These are phyloP conservation scores for Suhomyces terraborum DNA, from an alignment of 1,139 yeast genomes.

Conservation along the genomic window DNA sequence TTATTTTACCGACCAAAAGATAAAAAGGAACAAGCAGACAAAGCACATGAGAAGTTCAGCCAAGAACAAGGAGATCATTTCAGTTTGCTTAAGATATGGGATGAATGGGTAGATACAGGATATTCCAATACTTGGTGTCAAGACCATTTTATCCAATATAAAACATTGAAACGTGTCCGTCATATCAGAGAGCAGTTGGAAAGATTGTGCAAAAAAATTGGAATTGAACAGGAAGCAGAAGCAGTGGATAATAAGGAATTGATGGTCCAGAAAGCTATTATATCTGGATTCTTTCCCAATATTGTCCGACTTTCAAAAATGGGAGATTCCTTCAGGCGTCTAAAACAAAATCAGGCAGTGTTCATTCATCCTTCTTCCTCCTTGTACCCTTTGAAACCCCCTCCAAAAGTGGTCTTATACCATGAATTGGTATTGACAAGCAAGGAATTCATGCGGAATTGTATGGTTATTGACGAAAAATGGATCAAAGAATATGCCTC, in stretches of 20 bases:
- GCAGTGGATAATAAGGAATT: slow-evolving; percentile 21
- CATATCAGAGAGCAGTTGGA: slow-evolving; percentile 74
- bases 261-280: slow-evolving; percentile 64
- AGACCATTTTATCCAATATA: slow-evolving; percentile 78
- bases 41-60: slow-evolving; percentile 56
- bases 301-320: slow-evolving; percentile 67
- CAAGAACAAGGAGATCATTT: slow-evolving; percentile 75
- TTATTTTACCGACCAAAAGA: slow-evolving; percentile 77
- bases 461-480: slow-evolving; percentile 68
- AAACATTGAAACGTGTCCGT: slow-evolving; percentile 67
- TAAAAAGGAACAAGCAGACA: slow-evolving; percentile 64
- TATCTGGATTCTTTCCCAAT: slow-evolving; percentile 83
- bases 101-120: slow-evolving; percentile 72
- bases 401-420: slow-evolving; percentile 70
- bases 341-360: slow-evolving; percentile 66
- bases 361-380: slow-evolving; percentile 83
- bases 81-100: slow-evolving; percentile 71
- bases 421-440: slow-evolving; percentile 85
- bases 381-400: slow-evolving; percentile 61
- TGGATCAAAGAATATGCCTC: slow-evolving; percentile 70
- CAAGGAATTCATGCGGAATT: slow-evolving; percentile 87
- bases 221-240: slow-evolving; percentile 23
- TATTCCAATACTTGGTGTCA: slow-evolving; percentile 83
- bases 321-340: slow-evolving; percentile 71
- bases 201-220: slow-evolving; percentile 61